Conservation (phyloP, 2,329 filamentous ascomycete genomes). For the Cryphonectria nitschkei region DNA sequence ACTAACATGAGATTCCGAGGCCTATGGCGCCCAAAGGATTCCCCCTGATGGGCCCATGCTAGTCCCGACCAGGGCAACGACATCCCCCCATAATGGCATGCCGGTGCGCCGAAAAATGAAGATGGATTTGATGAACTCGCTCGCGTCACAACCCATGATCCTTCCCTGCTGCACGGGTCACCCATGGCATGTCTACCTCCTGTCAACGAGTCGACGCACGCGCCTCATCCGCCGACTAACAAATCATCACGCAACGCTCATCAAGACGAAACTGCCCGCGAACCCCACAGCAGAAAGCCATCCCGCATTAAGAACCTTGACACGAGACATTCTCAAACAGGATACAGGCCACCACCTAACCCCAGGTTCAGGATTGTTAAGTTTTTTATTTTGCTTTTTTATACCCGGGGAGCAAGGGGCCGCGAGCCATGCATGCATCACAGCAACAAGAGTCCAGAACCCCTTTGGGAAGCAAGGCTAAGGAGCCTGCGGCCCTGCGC, state of each 20-base stretch:
- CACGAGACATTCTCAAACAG: not conserved
- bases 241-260: slow-evolving; percentile 3
- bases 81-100: slow-evolving; percentile 18
- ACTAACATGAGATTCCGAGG: slow-evolving; percentile 3
- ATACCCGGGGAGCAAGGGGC: not conserved
- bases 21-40: not conserved
- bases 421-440: not conserved
- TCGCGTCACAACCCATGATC: not conserved
- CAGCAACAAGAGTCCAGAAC: not conserved
- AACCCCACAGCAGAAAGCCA: not conserved
- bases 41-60: not conserved
- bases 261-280: slow-evolving; percentile 6
- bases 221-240: not conserved
- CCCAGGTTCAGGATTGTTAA: not conserved
- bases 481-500: slow-evolving; percentile 4
- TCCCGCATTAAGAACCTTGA: slow-evolving; percentile 1
- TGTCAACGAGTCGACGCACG: not conserved
- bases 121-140: slow-evolving; percentile 7
- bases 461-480: not conserved
- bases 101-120: slow-evolving; percentile 16
- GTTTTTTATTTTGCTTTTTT: not conserved
- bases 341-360: not conserved
- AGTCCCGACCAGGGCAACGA: not conserved
- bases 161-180: not conserved
- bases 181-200: not conserved